A percentile compares a stretch with the other conserved stretches of the same genome.
Conservation (phyloP, 2,329 filamentous ascomycete genomes). For the Diaporthe sp. region DNA sequence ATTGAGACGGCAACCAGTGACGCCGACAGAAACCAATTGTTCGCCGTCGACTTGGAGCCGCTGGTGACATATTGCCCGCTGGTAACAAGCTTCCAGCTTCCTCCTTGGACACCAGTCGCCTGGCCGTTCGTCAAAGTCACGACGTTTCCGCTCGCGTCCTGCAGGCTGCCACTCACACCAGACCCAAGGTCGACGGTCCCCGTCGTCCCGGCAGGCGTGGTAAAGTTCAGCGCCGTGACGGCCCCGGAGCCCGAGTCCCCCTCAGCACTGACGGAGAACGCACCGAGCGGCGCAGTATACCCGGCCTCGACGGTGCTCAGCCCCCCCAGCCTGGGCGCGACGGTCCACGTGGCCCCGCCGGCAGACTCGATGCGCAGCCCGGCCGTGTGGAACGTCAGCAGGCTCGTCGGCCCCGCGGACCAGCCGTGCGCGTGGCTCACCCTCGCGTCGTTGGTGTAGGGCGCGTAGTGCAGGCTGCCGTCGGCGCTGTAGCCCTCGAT, state of each 20-base stretch:
- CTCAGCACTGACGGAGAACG: slow-evolving; percentile 31
- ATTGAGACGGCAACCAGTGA: neutral
- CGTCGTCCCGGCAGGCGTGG: slow-evolving; percentile 32
- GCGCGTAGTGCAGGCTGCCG: slow-evolving; percentile 62
- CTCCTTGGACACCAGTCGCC: slow-evolving; percentile 31
- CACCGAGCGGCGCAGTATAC: slow-evolving; percentile 27
- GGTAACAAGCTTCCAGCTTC: slow-evolving; percentile 29
- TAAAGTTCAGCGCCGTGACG: slow-evolving; percentile 37
- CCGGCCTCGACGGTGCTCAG: slow-evolving; percentile 45
- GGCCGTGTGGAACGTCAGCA: slow-evolving; percentile 56
- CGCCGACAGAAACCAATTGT: neutral
- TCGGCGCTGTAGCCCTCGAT: slow-evolving; percentile 64
- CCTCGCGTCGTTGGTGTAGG: slow-evolving; percentile 59
- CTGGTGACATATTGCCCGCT: slow-evolving; percentile 12
- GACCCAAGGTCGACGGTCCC: slow-evolving; percentile 36
- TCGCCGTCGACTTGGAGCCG: neutral
- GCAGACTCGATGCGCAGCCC: slow-evolving; percentile 56
- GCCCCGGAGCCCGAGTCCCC: slow-evolving; percentile 26
- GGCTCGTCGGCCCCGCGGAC: slow-evolving; percentile 52
- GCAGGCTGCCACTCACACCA: slow-evolving; percentile 25
- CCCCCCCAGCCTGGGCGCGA: slow-evolving; percentile 57
- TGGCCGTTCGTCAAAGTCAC: slow-evolving; percentile 20
- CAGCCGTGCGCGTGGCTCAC: slow-evolving; percentile 55
- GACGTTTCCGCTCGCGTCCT: neutral
- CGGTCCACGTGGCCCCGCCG: slow-evolving; percentile 53